Base-by-base conservation (phyloP, 805 yeast species). In the Lachancea nothofagi region DNA sequence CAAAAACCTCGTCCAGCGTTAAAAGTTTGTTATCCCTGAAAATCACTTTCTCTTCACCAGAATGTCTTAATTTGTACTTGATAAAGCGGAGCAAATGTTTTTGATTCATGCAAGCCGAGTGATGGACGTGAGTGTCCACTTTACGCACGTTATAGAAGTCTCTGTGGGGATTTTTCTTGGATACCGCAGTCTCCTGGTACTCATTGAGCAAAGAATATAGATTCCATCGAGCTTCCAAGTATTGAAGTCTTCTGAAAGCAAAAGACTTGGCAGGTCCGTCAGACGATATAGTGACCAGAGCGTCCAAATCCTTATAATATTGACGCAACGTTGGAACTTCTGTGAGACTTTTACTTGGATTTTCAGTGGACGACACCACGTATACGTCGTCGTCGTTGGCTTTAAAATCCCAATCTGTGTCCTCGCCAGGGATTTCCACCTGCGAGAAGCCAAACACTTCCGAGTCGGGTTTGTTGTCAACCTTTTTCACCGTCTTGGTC, bases 91-190 rank as follows among this genome's bases (percentile, higher is more conserved):
- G 70, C 53, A 93, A 68, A 66, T 93, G 99, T 64, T 93, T 93
- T 66, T 93, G 98, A 57, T 94, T 94, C 97, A 94, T 94, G 63
- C 97, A 89, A 8, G 99, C 99, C 7, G 96, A 85, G 61, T 94
- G 98, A 61, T 93, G 99, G 53, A 93, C 96, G 71, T 93, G 99
- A 14, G 97, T 93, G 38, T 68, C 72, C 25, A 69, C 63, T 46
- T 69, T 69, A 46, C 72, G 54, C 12, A 62, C 68, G 40, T 68
- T 68, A 41, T 68, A 68, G 33, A 68, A 67, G 51, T 68, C 99
- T 62, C 99, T 79, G 61, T 93, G 99, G 4, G 97, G 97, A 49
- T 89, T 89, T 44, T 79, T 77, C 64, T 93, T 93, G 7, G 95
- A 81, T 47, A 85, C 93, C 13, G 89, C 79, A 14, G 82, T 83